Conservation (phyloP, 768 basidiomycete species). For the Antrodiella citrinella region DNA sequence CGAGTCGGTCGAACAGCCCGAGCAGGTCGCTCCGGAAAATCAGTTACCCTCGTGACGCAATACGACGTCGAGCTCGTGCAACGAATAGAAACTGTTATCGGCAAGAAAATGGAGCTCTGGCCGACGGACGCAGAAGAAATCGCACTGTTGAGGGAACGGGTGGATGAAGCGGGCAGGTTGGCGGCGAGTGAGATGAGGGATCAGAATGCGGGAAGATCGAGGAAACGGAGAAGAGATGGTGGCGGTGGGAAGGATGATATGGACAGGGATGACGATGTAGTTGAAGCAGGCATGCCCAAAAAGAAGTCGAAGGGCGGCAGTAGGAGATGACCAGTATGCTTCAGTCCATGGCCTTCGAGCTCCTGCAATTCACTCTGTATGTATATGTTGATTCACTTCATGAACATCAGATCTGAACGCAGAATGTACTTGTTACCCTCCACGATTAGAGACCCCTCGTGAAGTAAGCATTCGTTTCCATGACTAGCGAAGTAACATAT, state of each 20-base stretch:
- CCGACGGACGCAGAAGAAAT: conserved; percentile 85
- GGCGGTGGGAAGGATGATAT: conserved; percentile 57
- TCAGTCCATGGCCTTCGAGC: background rate
- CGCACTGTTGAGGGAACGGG: conserved; percentile 78
- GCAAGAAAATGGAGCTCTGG: conserved; percentile 88
- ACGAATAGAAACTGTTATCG: conserved; percentile 88
- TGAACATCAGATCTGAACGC: conserved; percentile 67
- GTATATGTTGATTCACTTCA: conserved; percentile 20
- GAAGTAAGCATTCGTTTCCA: conserved; percentile 63
- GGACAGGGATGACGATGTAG: conserved; percentile 89
- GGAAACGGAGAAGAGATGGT: conserved; percentile 42
- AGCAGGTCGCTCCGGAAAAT: conserved; percentile 94
- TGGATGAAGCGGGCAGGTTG: conserved; percentile 72
- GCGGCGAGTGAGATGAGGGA: conserved; percentile 83
- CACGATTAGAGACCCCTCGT: conserved; percentile 60
- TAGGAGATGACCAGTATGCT: conserved; percentile 25
- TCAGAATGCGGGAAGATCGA: conserved; percentile 41
- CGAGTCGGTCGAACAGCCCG: conserved; percentile 96
- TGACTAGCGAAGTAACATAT: conserved; percentile 47
- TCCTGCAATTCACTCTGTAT: background rate
- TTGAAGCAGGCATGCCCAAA: conserved; percentile 82
- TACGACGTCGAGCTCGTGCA: conserved; percentile 97
- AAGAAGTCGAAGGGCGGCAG: conserved; percentile 52
- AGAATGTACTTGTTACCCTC: conserved; percentile 65
- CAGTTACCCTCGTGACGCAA: conserved; percentile 95